Evolutionary conservation across 1,284 basidiomycete species (phyloP), one percentile per base, ranked within the genome.

Genomic region (Sporisorium scitamineum): DNA sequence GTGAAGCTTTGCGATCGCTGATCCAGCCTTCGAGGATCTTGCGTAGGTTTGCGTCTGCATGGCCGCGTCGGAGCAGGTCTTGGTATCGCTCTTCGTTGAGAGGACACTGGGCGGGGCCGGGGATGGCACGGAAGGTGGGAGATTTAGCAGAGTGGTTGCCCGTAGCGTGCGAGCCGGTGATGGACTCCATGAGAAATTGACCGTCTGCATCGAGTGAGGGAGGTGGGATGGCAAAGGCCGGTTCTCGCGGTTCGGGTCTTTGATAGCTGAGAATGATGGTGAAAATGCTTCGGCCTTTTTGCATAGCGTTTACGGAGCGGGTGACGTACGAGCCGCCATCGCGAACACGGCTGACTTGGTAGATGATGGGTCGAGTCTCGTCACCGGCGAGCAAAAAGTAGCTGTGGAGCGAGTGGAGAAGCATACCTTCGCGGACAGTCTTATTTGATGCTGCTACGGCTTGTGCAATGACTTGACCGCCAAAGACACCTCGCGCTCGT

Each of bases 241-340:
- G 82, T 48, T 83, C 75, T 22, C 66, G 31, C 32, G 78, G 77
- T 60, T 85, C 84, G 6, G 80, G 80, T 20, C 63, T 66, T 53
- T 84, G 82, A 60, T 84, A 85, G 48, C 80, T 83, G 22, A 81
- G 57, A 27, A 79, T 73, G 52, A 81, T 78, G 59, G 72, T 76
- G 29, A 84, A 85, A 56, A 84, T 76, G 32, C 64, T 67, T 2
- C 66, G 48, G 14, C 75, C 79, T 16, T 67, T 70, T 62, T 85
- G 84, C 13, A 61, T 69, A 0, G 82, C 84, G 14, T 80, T 76
- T 48, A 84, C 82, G n/a, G 72, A 59, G 18, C 84, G 70, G 3
- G 81, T 82, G 57, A 78, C 55, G 66, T 84, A 85, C 9, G 78
- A 81, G 9, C 84, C 79, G 2, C 84, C 84, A 51, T 84, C 82